Evolutionary conservation across 768 basidiomycete genomes (phyloP).

Genomic region (Asterophora parasitica): DNA sequence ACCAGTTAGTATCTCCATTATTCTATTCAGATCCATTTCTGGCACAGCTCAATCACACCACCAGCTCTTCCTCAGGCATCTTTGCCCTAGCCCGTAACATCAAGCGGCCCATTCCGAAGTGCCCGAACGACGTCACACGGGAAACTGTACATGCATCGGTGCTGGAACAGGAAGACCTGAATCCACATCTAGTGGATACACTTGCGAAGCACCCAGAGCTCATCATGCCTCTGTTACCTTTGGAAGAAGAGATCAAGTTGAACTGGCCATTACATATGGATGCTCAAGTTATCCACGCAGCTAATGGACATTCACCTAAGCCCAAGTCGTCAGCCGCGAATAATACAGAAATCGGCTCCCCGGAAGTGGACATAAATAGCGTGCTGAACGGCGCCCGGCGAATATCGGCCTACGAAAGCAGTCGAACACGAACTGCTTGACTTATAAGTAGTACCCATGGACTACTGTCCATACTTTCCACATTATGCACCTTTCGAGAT

Average conservation of each 20-base stretch:
- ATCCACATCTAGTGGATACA: slow-evolving; percentile 27
- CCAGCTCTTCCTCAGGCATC: slow-evolving; percentile 51
- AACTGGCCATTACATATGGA: slow-evolving; percentile 38
- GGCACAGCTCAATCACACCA: neutral
- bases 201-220: slow-evolving; percentile 41
- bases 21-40: neutral
- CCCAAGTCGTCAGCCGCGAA: neutral
- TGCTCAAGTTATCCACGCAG: slow-evolving; percentile 14
- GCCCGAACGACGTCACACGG: slow-evolving; percentile 40
- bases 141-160: slow-evolving; percentile 64
- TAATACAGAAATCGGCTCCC: no score
- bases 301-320: neutral
- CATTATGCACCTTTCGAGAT: neutral
- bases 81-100: slow-evolving; percentile 42
- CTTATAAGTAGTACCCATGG: no score
- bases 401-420: neutral
- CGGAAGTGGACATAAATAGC: neutral
- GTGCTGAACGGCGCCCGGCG: neutral
- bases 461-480: neutral
- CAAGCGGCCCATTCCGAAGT: slow-evolving; percentile 44
- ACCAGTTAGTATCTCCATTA: slow-evolving; percentile 43
- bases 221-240: slow-evolving; percentile 36
- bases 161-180: slow-evolving; percentile 35
- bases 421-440: neutral
- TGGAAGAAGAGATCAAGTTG: slow-evolving; percentile 48